These are phyloP conservation scores for Dryadomyces sulphureus DNA, from an alignment of 2,329 filamentous ascomycete species.

Conservation along the genomic window DNA sequence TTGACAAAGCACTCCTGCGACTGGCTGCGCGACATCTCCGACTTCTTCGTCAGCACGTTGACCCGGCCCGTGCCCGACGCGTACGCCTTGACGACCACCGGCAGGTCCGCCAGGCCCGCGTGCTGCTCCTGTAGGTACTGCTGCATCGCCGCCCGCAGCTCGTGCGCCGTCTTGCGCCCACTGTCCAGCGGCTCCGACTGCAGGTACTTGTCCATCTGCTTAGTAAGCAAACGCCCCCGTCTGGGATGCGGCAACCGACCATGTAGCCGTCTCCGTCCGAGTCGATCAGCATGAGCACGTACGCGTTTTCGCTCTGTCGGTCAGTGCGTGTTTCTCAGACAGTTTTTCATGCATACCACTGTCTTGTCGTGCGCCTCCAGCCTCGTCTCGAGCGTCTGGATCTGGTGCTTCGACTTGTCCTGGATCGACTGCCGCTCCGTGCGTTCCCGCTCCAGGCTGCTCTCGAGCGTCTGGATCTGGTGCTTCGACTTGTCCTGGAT, in stretches of 20 bases:
- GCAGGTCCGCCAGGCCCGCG: not conserved
- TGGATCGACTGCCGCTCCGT: not conserved
- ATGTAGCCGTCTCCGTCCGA: constrained; percentile 1
- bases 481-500: not conserved
- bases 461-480: not conserved
- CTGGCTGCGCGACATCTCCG: not conserved
- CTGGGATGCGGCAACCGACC: too few species aligned
- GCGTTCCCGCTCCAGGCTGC: not conserved
- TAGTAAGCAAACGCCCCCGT: too few species aligned
- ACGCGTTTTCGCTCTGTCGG: not conserved
- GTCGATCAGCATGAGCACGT: not conserved
- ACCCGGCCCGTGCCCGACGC: not conserved
- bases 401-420: not conserved
- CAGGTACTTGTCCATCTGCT: not conserved
- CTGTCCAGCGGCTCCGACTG: not conserved
- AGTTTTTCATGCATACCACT: not conserved
- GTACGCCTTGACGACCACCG: not conserved
- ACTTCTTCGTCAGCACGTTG: not conserved
- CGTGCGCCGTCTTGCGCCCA: not conserved
- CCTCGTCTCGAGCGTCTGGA: not conserved
- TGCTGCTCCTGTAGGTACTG: not conserved
- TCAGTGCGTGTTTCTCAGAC: too few species aligned
- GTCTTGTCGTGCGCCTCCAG: not conserved
- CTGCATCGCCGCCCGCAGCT: not conserved
- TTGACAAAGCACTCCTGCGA: not conserved